These are phyloP conservation scores for Fraxinus cuspidata DNA, from an alignment of 257 asterid genomes.

Conservation along the genomic window DNA sequence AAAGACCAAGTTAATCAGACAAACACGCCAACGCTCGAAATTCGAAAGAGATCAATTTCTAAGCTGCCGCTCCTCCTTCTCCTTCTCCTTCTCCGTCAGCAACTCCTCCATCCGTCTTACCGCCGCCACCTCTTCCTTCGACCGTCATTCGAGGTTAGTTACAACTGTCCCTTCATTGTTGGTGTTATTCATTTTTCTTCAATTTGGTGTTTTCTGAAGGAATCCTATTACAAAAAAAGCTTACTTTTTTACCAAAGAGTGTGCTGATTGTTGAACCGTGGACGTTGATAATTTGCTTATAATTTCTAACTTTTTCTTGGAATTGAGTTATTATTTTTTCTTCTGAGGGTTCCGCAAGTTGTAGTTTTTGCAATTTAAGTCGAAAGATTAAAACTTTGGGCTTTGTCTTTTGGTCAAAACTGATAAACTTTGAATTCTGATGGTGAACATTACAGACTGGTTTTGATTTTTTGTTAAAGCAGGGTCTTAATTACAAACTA, in stretches of 20 bases:
- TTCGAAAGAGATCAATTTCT: not conserved
- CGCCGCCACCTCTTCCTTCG: not conserved
- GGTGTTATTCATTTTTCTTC: not conserved
- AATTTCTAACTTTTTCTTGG: not conserved
- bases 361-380: too few relatives aligned
- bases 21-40: not conserved
- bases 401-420: too few relatives aligned
- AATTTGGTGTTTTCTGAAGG: not conserved
- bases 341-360: not conserved
- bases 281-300: not conserved
- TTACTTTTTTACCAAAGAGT: not conserved
- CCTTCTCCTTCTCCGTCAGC: not conserved
- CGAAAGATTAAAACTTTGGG: too few relatives aligned
- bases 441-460: too few relatives aligned
- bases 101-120: not conserved
- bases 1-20: too few relatives aligned
- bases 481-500: too few relatives aligned
- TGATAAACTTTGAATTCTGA: too few relatives aligned
- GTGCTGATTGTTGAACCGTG: not conserved
- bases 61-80: not conserved
- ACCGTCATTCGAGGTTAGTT: not conserved
- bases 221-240: not conserved
- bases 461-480: too few relatives aligned
- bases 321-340: not conserved
- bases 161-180: not conserved